These are phyloP conservation scores for Neurospora sp. DNA, from an alignment of 495 filamentous ascomycete species.

Conservation along the genomic window DNA sequence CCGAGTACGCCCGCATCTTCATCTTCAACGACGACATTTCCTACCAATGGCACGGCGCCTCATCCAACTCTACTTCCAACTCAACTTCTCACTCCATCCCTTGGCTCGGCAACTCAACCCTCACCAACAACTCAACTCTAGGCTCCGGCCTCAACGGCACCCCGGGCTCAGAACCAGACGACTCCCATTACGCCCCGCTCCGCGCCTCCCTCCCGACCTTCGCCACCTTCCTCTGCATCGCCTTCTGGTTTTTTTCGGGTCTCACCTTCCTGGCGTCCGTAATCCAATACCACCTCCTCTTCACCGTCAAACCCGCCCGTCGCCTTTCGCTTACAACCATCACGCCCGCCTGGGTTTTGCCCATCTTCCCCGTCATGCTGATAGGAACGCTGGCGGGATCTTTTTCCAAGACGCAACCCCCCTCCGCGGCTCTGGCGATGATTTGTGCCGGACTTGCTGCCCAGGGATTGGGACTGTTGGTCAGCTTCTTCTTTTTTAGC, in stretches of 20 bases:
- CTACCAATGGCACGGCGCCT: neutral
- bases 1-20: conserved; percentile 43
- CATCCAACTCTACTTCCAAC: too few relatives aligned
- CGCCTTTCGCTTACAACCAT: conserved; percentile 27
- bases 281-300: conserved; percentile 42
- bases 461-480: conserved; percentile 42
- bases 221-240: conserved; percentile 27
- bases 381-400: conserved; percentile 39
- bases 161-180: neutral
- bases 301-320: conserved; percentile 29
- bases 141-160: neutral
- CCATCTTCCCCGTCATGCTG: conserved; percentile 46
- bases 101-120: neutral
- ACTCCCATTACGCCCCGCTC: conserved; percentile 1
- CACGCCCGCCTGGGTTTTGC: conserved; percentile 49
- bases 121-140: neutral
- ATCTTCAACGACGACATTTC: conserved; percentile 28
- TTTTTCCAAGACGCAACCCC: conserved; percentile 20
- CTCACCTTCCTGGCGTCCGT: conserved; percentile 34
- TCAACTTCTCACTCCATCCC: neutral
- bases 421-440: conserved; percentile 26
- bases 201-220: conserved; percentile 26
- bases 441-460: conserved; percentile 38
- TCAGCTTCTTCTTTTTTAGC: conserved; percentile 44
- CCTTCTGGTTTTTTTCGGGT: conserved; percentile 45